Conservation (phyloP, 2,329 filamentous ascomycete species). For the Arthrinium puccinioides region DNA sequence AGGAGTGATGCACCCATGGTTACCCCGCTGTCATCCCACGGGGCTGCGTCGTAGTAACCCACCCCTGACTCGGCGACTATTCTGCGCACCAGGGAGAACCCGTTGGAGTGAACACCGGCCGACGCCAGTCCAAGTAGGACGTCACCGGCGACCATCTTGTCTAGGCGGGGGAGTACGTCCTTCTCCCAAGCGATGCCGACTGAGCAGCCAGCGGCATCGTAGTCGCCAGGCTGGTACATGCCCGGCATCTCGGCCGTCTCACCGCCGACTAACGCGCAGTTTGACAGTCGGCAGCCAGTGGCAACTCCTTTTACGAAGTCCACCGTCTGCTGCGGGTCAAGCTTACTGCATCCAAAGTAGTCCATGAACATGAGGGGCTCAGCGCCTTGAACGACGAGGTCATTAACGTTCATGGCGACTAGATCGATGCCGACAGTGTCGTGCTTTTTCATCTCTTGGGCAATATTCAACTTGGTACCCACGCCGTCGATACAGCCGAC, state of each 20-base stretch:
- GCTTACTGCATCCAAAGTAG: slow-evolving; percentile 90
- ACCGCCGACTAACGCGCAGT: slow-evolving; percentile 88
- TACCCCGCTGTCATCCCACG: slow-evolving; percentile 55
- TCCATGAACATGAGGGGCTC: slow-evolving; percentile 95
- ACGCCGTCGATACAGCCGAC: slow-evolving; percentile 91
- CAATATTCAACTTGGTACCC: slow-evolving; percentile 93
- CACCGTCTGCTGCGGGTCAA: slow-evolving; percentile 70
- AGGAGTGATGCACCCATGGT: slow-evolving; percentile 72
- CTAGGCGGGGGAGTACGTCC: slow-evolving; percentile 66
- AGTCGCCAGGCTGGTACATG: slow-evolving; percentile 82
- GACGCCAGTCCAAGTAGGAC: slow-evolving; percentile 80
- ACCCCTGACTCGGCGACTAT: slow-evolving; percentile 71
- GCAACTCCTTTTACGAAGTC: slow-evolving; percentile 90
- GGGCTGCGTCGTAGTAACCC: slow-evolving; percentile 62
- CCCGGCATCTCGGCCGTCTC: slow-evolving; percentile 99
- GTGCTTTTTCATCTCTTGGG: slow-evolving; percentile 82
- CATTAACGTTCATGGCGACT: slow-evolving; percentile 99
- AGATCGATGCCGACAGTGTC: slow-evolving; percentile 94
- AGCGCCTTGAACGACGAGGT: slow-evolving; percentile 91
- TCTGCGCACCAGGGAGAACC: slow-evolving; percentile 91
- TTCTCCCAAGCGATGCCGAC: slow-evolving; percentile 71
- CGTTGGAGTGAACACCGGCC: slow-evolving; percentile 89
- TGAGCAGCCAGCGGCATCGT: slow-evolving; percentile 87
- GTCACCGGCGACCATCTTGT: slow-evolving; percentile 74
- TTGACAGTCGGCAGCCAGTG: slow-evolving; percentile 74